Base-by-base conservation (phyloP, 2,329 filamentous ascomycete genomes). In the Cladosporium sp. region DNA sequence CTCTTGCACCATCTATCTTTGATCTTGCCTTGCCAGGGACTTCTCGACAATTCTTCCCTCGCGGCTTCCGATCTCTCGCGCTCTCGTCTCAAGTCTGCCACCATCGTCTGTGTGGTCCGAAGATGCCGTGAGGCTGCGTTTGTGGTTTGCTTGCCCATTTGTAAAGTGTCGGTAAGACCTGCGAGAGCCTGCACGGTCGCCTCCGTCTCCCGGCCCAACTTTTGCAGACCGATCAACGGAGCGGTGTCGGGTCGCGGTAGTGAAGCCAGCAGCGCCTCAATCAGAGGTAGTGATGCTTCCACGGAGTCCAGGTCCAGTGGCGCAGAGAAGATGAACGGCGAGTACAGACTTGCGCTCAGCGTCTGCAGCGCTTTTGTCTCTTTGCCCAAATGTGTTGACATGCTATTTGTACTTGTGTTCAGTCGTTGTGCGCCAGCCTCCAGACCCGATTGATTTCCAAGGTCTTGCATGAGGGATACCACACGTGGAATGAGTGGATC, bases 101-200 rank as follows among this genome's bases (percentile, higher is more conserved):
- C 87, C 60, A 96, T 84, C 70, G 96, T 92, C 65, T 88, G 89
- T 6, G 90, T 91, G 35, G 85, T 89, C 64, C 88, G 87, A 52
- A 99, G 77, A 44, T 91, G 83, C 56, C 94, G 81, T 2, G 88
- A 86, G 1, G 93, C 94, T 9, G 88, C 88, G 3, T 86, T 88
- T 0, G 90, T 94, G 1, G 90, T 89, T 73, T 97, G 93, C 12
- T 91, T 86, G 32, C 89, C 91, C 87, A 97, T 96, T 73, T 97
- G 93, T 34, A 99, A 80, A 3, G 90, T 92, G 71, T 99, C 94
- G 6, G 90, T 91, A 4, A 99, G 80, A 64, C 91, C 88, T 65
- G 90, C 91, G 47, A 99, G 82, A 6, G 90, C 90, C 66, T 90
- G 83, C 8, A 93, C 80, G 3, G 90, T 86, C 77, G 89, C 85